These are phyloP conservation scores for Pestalotiopsis sp. DNA, from an alignment of 2,329 filamentous ascomycete species.

Conservation along the genomic window DNA sequence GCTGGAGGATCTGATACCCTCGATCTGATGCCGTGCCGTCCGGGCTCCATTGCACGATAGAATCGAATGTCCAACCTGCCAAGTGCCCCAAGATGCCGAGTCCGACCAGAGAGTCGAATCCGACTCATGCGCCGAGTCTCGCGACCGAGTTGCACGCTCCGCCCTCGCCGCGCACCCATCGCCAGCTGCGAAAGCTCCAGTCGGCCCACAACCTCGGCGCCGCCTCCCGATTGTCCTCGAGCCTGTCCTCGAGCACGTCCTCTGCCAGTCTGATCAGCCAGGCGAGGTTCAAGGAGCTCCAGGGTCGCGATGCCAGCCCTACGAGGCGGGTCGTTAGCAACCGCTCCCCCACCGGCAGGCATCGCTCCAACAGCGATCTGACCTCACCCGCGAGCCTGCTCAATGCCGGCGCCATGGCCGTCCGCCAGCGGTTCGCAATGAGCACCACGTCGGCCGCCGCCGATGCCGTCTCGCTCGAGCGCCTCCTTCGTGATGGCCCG, in stretches of 20 bases:
- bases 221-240: slow-evolving; percentile 45
- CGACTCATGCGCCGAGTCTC: slow-evolving; percentile 32
- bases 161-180: slow-evolving; percentile 66
- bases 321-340: slow-evolving; percentile 38
- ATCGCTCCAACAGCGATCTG: slow-evolving; percentile 75
- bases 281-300: slow-evolving; percentile 51
- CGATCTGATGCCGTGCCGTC: not conserved
- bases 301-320: slow-evolving; percentile 36
- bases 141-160: slow-evolving; percentile 54
- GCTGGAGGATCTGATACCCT: not conserved
- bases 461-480: slow-evolving; percentile 68
- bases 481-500: slow-evolving; percentile 80
- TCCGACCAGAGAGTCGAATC: slow-evolving; percentile 29
- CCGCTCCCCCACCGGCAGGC: slow-evolving; percentile 54
- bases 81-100: slow-evolving; percentile 29
- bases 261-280: slow-evolving; percentile 56
- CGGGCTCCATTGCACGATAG: not conserved
- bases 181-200: slow-evolving; percentile 73
- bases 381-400: slow-evolving; percentile 40
- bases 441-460: slow-evolving; percentile 51
- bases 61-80: slow-evolving; percentile 1
- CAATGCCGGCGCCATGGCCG: slow-evolving; percentile 40
- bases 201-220: slow-evolving; percentile 71
- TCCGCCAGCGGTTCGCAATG: slow-evolving; percentile 43
- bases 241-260: slow-evolving; percentile 43